Evolutionary conservation across 2,329 filamentous ascomycete genomes (phyloP), one percentile per base, ranked within the genome.

Genomic region (Exophiala bonariae): DNA sequence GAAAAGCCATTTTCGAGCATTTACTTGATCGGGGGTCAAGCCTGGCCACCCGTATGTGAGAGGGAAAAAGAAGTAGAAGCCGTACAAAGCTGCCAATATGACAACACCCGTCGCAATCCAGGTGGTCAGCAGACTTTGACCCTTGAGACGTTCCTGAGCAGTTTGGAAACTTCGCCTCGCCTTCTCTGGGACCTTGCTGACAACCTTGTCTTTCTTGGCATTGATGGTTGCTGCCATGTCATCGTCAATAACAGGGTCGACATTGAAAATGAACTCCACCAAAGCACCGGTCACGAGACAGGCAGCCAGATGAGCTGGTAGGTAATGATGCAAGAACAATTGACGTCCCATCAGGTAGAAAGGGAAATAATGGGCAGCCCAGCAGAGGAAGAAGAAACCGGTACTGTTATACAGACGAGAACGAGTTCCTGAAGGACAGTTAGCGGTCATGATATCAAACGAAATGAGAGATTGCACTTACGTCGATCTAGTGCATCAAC

Each of bases 291-390:
- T 87, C 17, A 99, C 91, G 30, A 99, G 80, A 20, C 83, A 83
- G 5, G 90, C 96, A 1, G 93, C 92, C 9, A 99, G 78, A 65
- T 99, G 93, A 1, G 93, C 89, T 1, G 93, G 93, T 3, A 99
- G 81, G 66, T 99, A 99, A 71, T 99, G 93, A 69, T 99, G 93
- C 59, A 99, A 72, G 83, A 99, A 99, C 56, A 96, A 84, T 69
- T 99, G 92, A 61, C 92, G 90, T 47, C 92, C 92, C 92, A 99
- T 99, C 55, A 96, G 82, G 74, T 84, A 99, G 77, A 99, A 99
- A 42, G 92, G 92, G 69, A 96, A 83, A 76, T 96, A 99, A 68
- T 99, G 93, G 2, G 90, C 92, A 11, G 89, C 90, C 93, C 93
- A 99, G 46, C 90, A 89, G 47, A 99, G 81, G 82, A 96, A 97